phyloP scores from a whole-genome alignment of 2,329 filamentous ascomycete genomes.

The Ophiostoma sp. region DNA sequence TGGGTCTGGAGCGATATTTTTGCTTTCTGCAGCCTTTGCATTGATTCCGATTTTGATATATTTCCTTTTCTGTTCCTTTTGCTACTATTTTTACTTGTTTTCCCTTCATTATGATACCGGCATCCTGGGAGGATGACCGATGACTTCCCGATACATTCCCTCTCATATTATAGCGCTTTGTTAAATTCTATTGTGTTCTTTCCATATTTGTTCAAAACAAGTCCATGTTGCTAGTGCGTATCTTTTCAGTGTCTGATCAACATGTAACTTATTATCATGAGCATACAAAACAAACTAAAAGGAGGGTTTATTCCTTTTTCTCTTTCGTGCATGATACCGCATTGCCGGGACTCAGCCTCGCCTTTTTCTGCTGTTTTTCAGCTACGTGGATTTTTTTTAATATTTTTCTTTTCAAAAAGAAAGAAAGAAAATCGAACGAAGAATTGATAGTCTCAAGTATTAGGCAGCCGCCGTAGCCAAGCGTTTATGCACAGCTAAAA shows the following conservation, averaged over 20 bases:
- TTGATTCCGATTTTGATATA: not conserved
- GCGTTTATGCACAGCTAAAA: not conserved
- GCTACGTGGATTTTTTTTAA: conserved; percentile 9
- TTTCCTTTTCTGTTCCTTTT: not conserved
- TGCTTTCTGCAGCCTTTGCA: not conserved
- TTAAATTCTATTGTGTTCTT: not conserved
- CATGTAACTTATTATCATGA: not conserved
- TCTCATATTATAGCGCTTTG: not conserved
- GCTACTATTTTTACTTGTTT: not conserved
- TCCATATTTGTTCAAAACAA: not conserved
- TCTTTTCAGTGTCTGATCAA: not conserved
- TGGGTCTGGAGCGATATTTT: not conserved
- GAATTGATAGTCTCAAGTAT: not conserved
- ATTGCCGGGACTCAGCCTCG: conserved; percentile 2
- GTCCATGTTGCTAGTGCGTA: not conserved
- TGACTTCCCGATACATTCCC: not conserved
- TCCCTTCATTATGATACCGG: not conserved
- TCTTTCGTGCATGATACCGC: not conserved
- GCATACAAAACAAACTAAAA: not conserved
- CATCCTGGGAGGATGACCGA: conserved; percentile 9
- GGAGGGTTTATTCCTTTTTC: not conserved
- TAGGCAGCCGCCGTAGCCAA: not conserved
- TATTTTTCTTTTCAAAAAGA: not conserved
- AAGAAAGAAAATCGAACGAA: not conserved
- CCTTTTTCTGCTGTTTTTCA: conserved; percentile 11